Base-by-base conservation (phyloP, 495 filamentous ascomycete genomes). In the Pyrenopolyporus hunteri region DNA sequence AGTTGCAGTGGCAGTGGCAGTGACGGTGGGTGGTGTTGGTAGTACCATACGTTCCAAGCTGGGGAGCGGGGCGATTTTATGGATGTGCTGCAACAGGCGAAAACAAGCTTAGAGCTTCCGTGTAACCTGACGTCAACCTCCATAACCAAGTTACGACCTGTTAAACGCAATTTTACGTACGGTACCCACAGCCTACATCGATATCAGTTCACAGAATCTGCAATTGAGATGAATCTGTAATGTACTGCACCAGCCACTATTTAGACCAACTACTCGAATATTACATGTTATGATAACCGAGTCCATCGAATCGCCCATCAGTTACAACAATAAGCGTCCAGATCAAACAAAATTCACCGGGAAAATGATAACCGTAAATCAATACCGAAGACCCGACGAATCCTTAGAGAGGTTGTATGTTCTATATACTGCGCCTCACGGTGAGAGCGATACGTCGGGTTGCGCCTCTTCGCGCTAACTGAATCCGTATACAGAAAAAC, bases 71-170 rank as follows among this genome's bases (percentile, higher is more conserved):
- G 55, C 36, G 32, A 35, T 46, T 23, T 42, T 26, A 14, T 29
- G 14, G 22, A 59, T 46, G 25, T 54, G 14, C 22, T 36, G 42
- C 48, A 20, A 35, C 28, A 20, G 36, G 49, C 39, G 31, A 60
- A 59, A 59, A 37, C 56, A 65, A 65, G 62, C 62, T 65, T 56
- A 39, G 16, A 50, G 45, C 17, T 46, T 7, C 7, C 4, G 62
- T 56, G 46, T 29, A 25, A 59, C 49, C 56, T 65, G 62, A 65
- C 62, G 62, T 65, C 62, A 65, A 51, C 37, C 50, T 46, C 51
- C 25, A 17, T 59, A 57, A 40, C 20, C 40, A 22, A n/a, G 10
- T 20, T 19, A 32, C 4, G 23, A 37, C 17, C 10, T 11, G 25
- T 48, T 55, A 64, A 20, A 56, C 25, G 45, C 59, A 33, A 57